These are phyloP conservation scores for Geranium incanum DNA, from an alignment of 441 rosid species.

Conservation along the genomic window DNA sequence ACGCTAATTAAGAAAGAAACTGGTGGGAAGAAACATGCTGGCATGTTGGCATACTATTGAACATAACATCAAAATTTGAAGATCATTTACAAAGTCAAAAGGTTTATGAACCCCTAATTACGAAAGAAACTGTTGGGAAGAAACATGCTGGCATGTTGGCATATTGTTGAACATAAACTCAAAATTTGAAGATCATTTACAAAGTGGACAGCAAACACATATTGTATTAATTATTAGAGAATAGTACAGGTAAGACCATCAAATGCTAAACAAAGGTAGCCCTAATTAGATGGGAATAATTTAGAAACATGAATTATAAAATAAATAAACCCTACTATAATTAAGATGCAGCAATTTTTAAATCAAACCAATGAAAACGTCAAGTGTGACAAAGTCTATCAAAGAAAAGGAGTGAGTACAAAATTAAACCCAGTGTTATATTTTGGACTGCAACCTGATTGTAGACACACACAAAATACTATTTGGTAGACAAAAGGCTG, in stretches of 20 bases:
- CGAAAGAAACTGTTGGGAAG: background rate
- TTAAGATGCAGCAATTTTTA: background rate
- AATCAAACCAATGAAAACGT: background rate
- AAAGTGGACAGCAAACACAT: background rate
- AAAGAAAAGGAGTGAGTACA: background rate
- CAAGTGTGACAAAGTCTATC: background rate
- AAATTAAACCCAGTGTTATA: background rate
- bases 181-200: background rate
- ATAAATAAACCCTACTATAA: background rate
- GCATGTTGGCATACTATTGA: background rate
- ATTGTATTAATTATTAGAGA: background rate
- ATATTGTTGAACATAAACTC: background rate
- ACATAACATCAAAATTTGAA: background rate
- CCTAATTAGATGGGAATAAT: background rate
- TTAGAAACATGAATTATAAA: constrained; percentile 4
- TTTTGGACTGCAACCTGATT: background rate
- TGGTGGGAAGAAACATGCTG: background rate
- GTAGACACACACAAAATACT: background rate
- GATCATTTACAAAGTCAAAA: background rate
- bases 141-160: background rate
- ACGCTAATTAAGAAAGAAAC: background rate
- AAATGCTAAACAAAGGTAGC: background rate
- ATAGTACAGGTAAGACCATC: background rate
- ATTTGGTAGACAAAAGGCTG: background rate
- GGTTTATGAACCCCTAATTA: background rate